A percentile compares a stretch with the other conserved stretches of the same genome.
Evolutionary conservation across 306 rosid genomes (phyloP).

Genomic region (Inga leiocalycina): DNA sequence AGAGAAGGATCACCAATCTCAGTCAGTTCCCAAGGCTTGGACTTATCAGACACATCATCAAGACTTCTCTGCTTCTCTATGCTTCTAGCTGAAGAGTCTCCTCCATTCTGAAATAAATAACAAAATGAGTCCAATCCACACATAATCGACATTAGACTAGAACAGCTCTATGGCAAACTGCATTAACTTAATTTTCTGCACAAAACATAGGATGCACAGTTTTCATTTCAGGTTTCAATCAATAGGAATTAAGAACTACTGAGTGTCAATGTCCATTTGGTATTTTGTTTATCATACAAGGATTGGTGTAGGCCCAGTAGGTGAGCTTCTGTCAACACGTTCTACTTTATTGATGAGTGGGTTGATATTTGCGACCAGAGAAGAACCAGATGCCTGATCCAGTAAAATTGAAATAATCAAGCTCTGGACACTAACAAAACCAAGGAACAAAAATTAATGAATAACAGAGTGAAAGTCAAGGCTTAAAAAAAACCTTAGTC

Average conservation of each 20-base stretch:
- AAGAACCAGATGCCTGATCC: conserved; percentile 58
- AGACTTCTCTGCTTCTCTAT: conserved; percentile 57
- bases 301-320: conserved; percentile 55
- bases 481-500: conserved; percentile 52
- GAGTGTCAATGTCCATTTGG: conserved; percentile 11
- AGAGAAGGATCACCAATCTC: conserved; percentile 58
- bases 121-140: conserved; percentile 13
- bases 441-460: conserved; percentile 13
- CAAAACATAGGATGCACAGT: conserved; percentile 8
- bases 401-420: conserved; percentile 12
- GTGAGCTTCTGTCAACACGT: conserved; percentile 56
- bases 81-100: conserved; percentile 45
- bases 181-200: neutral
- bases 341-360: conserved; percentile 59
- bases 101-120: conserved; percentile 46
- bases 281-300: conserved; percentile 43
- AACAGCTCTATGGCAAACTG: neutral
- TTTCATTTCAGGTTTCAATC: neutral
- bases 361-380: conserved; percentile 45
- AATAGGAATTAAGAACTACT: neutral
- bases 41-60: conserved; percentile 53
- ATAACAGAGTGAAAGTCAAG: neutral
- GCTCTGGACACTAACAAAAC: conserved; percentile 15
- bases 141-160: conserved; percentile 1
- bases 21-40: conserved; percentile 61